Evolutionary conservation across 2,329 filamentous ascomycete species (phyloP).

Genomic region (Cercospora brassicicola): DNA sequence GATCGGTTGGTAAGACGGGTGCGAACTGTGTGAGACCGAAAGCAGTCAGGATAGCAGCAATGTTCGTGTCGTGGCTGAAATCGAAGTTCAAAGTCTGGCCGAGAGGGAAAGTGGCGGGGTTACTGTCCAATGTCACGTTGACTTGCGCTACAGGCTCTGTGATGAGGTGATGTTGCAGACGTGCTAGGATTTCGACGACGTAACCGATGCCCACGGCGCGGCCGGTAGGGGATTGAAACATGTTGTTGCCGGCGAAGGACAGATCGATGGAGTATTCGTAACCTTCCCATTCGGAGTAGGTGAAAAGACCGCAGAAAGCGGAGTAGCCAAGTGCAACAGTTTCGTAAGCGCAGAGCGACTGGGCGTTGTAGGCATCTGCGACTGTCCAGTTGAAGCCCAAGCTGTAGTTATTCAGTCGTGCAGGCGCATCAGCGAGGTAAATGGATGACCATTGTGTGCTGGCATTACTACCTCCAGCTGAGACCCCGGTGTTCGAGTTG

Average conservation of each 20-base stretch:
- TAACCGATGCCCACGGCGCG: constrained; percentile 72
- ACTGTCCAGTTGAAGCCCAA: constrained; percentile 58
- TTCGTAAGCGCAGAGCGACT: constrained; percentile 75
- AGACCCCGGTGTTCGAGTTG: constrained; percentile 55
- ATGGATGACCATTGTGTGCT: constrained; percentile 60
- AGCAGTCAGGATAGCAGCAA: constrained; percentile 63
- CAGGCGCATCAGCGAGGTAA: constrained; percentile 66
- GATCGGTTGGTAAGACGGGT: constrained; percentile 56
- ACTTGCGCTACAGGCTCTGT: constrained; percentile 45
- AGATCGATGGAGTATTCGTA: constrained; percentile 73
- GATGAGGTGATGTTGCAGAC: constrained; percentile 62
- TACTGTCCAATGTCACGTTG: constrained; percentile 70
- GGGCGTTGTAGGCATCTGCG: constrained; percentile 64
- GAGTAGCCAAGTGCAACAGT: constrained; percentile 75
- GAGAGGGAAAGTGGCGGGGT: constrained; percentile 67
- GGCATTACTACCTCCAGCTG: constrained; percentile 55
- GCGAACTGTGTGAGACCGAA: constrained; percentile 72
- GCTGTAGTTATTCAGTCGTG: constrained; percentile 54
- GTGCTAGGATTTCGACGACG: constrained; percentile 70
- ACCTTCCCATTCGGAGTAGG: constrained; percentile 66
- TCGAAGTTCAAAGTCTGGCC: constrained; percentile 74
- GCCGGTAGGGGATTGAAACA: constrained; percentile 65
- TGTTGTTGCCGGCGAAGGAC: constrained; percentile 59
- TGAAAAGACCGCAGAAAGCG: constrained; percentile 72
- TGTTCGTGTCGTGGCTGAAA: constrained; percentile 70